A percentile compares a stretch with the other conserved stretches of the same genome.
These are phyloP conservation scores for Cardamine resedifolia DNA, from an alignment of 345 rosid genomes.

Conservation along the genomic window DNA sequence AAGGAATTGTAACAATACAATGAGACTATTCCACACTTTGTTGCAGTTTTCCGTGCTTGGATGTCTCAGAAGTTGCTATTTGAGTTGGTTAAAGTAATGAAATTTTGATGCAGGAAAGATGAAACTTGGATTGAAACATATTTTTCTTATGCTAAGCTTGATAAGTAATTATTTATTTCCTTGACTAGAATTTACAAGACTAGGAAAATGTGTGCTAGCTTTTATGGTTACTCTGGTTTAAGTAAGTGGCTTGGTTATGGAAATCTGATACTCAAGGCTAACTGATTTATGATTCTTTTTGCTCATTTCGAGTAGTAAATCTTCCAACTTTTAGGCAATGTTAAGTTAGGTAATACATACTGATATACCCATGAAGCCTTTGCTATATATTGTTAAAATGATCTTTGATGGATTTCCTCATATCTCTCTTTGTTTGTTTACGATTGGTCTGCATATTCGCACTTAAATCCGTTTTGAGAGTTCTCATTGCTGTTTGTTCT, in stretches of 20 bases:
- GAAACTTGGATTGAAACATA: neutral
- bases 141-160: neutral
- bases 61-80: neutral
- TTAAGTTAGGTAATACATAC: neutral
- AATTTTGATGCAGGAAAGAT: neutral
- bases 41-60: neutral
- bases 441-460: neutral
- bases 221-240: neutral
- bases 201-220: neutral
- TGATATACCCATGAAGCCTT: neutral
- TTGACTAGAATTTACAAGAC: slow-evolving; percentile 1
- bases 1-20: neutral
- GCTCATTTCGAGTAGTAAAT: neutral
- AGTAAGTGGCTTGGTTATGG: neutral
- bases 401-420: neutral
- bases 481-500: slow-evolving; percentile 8
- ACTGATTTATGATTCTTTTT: neutral
- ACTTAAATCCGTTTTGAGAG: neutral
- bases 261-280: neutral
- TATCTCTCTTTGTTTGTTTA: neutral
- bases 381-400: neutral
- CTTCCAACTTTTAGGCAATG: neutral
- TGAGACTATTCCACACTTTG: neutral
- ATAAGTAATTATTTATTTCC: neutral
- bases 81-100: neutral